Evolutionary conservation across 495 filamentous ascomycete species (phyloP), one percentile per base, ranked within the genome.

Genomic region (Lophium mytilinum): DNA sequence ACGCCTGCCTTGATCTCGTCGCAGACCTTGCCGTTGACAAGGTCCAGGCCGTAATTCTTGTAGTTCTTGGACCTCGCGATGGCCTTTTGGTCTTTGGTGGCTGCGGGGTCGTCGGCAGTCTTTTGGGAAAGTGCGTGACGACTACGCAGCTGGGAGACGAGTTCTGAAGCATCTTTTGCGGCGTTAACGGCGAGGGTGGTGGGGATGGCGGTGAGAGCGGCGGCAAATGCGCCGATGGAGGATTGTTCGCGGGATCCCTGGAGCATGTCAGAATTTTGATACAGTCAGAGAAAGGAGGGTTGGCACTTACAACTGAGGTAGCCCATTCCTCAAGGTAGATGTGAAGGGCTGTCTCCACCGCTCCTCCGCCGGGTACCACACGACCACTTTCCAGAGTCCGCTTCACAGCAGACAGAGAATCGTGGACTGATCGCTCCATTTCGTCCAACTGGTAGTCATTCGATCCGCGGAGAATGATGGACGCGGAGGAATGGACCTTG

Each of bases 281-380:
- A 24, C 10, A n/a, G n/a, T 40, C 12, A 11, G n/a, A n/a, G 33
- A 36, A 4, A 6, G 49, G 10, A 15, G 50, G 12, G 17, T 1
- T 11, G 51, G 24, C 24, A 78, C 80, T 58, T 80, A 83, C 83
- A 53, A 99, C 90, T 53, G 93, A 96, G 64, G 92, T 91, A n/a
- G 93, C 93, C 74, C 95, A 97, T 72, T 99, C 95, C 77, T 99
- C 93, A 35, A 99, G 81, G 75, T 97, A 97, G 69, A 99, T 99
- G 75, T 96, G 93, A 53, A 99, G 79, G 24, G 93, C 93, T n/a
- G 93, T 97, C 77, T 99, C 93, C 17, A 96, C 94, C 11, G 93
- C 94, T 62, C 91, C 93, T 63, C 91, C 93, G 50, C 93, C 93
- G 36, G 93, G 93, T 36, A 99, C 93, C 56, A 99, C 91, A 73